Conservation (phyloP, 371 early-diverging fungal species). For the Saksenaea vasiformis region DNA sequence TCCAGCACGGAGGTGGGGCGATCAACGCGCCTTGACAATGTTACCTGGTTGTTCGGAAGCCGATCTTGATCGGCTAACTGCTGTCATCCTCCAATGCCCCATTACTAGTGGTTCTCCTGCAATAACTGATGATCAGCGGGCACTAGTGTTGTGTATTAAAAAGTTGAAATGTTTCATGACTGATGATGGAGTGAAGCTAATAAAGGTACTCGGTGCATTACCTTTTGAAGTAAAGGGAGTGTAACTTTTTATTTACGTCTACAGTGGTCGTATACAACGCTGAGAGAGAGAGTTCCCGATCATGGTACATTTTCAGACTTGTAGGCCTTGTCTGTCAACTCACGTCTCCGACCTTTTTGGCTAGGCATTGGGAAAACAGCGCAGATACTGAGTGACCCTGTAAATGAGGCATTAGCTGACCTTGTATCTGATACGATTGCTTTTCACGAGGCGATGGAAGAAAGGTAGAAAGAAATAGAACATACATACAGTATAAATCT, state of each 20-base stretch:
- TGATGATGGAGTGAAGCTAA: slow-evolving; percentile 17
- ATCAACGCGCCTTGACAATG: neutral
- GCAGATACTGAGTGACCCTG: slow-evolving; percentile 21
- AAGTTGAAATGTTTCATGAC: slow-evolving; percentile 18
- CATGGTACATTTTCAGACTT: slow-evolving; percentile 7
- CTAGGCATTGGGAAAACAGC: neutral
- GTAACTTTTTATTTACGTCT: neutral
- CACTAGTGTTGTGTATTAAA: slow-evolving; percentile 13
- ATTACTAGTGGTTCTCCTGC: slow-evolving; percentile 2
- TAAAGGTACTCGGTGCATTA: slow-evolving; percentile 11
- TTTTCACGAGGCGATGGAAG: slow-evolving; percentile 31
- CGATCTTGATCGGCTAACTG: slow-evolving; percentile 10
- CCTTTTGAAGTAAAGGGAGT: neutral
- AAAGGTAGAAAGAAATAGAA: slow-evolving; percentile 21
- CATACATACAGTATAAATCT: neutral
- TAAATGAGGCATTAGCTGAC: slow-evolving; percentile 30
- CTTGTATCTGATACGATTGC: slow-evolving; percentile 32
- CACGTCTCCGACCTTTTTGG: neutral
- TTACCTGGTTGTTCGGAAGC: slow-evolving; percentile 11
- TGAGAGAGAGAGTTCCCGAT: slow-evolving; percentile 15
- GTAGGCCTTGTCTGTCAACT: neutral
- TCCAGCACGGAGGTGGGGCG: neutral
- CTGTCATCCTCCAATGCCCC: slow-evolving; percentile 4
- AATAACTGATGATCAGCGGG: neutral
- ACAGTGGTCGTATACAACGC: slow-evolving; percentile 24